Percentiles rank a stretch among this genome's conserved stretches.
Conservation (phyloP, 805 yeast genomes). For the Cyberlindnera misumaiensis region DNA sequence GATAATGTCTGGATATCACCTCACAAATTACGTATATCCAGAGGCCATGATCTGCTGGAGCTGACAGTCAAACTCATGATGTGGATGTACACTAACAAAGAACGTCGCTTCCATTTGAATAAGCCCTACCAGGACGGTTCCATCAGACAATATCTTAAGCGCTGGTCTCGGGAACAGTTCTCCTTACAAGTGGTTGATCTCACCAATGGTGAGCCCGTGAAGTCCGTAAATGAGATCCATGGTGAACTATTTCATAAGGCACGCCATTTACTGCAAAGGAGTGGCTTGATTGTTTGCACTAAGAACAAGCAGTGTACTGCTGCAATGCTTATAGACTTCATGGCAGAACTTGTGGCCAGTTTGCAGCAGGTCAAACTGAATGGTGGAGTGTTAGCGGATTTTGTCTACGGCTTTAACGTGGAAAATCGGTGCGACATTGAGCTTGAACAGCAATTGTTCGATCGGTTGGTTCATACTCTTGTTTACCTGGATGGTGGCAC, state of each 20-base stretch:
- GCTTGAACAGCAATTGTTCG: neutral
- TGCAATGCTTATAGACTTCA: constrained; percentile 9
- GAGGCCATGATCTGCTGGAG: constrained; percentile 1
- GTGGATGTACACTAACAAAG: constrained; percentile 15
- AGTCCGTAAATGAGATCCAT: constrained; percentile 10
- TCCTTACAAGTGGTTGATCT: constrained; percentile 11
- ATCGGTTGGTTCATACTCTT: neutral
- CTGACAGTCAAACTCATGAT: constrained; percentile 15
- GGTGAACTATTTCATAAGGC: constrained; percentile 22
- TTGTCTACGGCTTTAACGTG: too few species aligned
- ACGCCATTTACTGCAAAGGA: constrained; percentile 18
- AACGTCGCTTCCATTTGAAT: constrained; percentile 14
- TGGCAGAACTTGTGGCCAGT: constrained; percentile 1
- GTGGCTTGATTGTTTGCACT: constrained; percentile 19
- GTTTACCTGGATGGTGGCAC: neutral
- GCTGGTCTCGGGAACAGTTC: constrained; percentile 11
- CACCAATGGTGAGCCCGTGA: constrained; percentile 5
- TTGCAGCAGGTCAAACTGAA: too few species aligned
- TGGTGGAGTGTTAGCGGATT: too few species aligned
- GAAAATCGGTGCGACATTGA: neutral
- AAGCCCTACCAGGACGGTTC: constrained; percentile 9
- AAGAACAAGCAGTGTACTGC: constrained; percentile 18
- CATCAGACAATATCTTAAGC: constrained; percentile 12
- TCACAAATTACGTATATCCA: too few species aligned
- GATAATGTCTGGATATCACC: neutral